These are phyloP conservation scores for Verruconis gallopava DNA, from an alignment of 2,329 filamentous ascomycete species.

Conservation along the genomic window DNA sequence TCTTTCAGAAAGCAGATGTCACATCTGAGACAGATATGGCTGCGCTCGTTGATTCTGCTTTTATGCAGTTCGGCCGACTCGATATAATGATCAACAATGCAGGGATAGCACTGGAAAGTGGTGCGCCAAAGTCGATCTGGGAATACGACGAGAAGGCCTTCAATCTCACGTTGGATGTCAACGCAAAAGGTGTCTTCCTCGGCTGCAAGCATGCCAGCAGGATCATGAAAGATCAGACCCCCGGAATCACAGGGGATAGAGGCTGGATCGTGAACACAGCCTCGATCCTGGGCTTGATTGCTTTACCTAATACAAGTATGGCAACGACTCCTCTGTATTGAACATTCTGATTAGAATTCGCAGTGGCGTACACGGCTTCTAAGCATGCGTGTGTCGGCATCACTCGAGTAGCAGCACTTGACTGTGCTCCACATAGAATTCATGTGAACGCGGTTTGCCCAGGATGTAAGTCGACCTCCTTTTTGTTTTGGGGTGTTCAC, in stretches of 20 bases:
- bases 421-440: conserved; percentile 36
- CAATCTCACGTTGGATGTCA: conserved; percentile 28
- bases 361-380: conserved; percentile 2
- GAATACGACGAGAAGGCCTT: conserved; percentile 32
- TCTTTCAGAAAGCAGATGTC: conserved; percentile 26
- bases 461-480: conserved; percentile 27
- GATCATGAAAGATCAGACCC: conserved; percentile 39
- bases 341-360: too few relatives aligned
- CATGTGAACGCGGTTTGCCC: conserved; percentile 43
- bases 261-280: conserved; percentile 40
- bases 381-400: conserved; percentile 22
- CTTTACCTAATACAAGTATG: neutral
- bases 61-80: conserved; percentile 12
- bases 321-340: too few relatives aligned
- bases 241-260: conserved; percentile 25
- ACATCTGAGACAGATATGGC: conserved; percentile 15
- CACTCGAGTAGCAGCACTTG: conserved; percentile 35
- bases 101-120: conserved; percentile 32
- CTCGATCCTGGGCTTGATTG: conserved; percentile 19
- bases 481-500: neutral
- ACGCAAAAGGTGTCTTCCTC: conserved; percentile 27
- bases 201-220: conserved; percentile 33
- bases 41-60: conserved; percentile 14
- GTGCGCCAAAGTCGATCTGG: conserved; percentile 29
- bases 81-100: conserved; percentile 29